Evolutionary conservation across 352 stramenopile genomes (phyloP).

Genomic region (Pythium phragmitis): DNA sequence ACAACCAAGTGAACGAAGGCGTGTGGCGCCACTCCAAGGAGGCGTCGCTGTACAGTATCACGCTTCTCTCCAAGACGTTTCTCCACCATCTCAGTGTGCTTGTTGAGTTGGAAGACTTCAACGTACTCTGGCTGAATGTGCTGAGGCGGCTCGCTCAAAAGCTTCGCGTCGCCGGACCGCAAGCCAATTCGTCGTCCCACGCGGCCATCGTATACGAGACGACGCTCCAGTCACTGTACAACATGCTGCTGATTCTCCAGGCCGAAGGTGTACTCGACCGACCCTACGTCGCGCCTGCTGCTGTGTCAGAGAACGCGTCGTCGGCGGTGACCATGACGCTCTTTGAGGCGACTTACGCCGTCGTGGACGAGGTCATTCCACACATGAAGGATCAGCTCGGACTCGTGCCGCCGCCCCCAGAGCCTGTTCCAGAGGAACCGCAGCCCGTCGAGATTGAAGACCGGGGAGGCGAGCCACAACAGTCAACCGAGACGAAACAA

Average conservation of each 20-base stretch:
- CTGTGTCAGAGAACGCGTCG: background rate
- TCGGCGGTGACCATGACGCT: conserved; percentile 33
- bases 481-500: background rate
- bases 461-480: background rate
- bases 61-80: conserved; percentile 85
- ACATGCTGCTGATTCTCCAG: conserved; percentile 80
- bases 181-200: conserved; percentile 36
- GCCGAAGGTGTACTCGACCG: conserved; percentile 74
- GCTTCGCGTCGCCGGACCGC: conserved; percentile 33
- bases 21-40: conserved; percentile 57
- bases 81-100: conserved; percentile 80
- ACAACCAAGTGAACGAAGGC: conserved; percentile 73
- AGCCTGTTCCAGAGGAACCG: conserved; percentile 23
- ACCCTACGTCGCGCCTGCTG: conserved; percentile 28
- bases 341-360: conserved; percentile 64
- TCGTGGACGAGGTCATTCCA: conserved; percentile 73
- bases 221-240: conserved; percentile 85
- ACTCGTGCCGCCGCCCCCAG: conserved; percentile 35
- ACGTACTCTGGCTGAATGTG: conserved; percentile 75
- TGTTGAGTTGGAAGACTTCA: conserved; percentile 63
- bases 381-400: conserved; percentile 79
- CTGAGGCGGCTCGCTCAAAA: conserved; percentile 74
- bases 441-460: conserved; percentile 26
- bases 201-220: conserved; percentile 79
- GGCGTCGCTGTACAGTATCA: conserved; percentile 77